Base-by-base conservation (phyloP, 139 green algal genomes). In the Ettlia oleoabundans region DNA sequence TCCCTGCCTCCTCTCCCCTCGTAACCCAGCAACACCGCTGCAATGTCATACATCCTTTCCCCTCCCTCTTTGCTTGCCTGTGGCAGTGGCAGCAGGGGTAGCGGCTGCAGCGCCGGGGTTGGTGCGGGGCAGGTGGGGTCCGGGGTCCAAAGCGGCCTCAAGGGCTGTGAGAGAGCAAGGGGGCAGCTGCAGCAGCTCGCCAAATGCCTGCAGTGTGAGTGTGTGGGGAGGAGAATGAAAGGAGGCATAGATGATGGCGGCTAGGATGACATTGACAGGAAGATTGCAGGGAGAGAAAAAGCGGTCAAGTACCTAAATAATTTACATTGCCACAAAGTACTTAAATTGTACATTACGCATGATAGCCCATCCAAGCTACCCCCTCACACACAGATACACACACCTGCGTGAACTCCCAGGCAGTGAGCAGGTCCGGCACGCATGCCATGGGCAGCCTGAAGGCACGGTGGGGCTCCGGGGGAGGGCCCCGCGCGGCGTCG, bases 81-180 rank as follows among this genome's bases (percentile, higher is more conserved):
- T n/a, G n/a, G n/a, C n/a, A n/a, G n/a, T n/a, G n/a, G n/a, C n/a
- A n/a, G n/a, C n/a, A n/a, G n/a, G n/a, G n/a, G n/a, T n/a, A n/a
- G n/a, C 42, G 38, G 38, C 30, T 13, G 37, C 52, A n/a, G 38
- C 28, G 7, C 3, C 35, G 2, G 52, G 15, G 5, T 21, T 38
- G 0, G 7, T 37, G 55, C 38, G 38, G 51, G 78, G 33, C 53
- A 87, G 80, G 33, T 82, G 69, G 1, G 92, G 91, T 1, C 89
- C 91, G 2, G 93, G 91, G 78, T 81, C 84, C 65, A 97, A 42
- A 0, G 92, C 93, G 2, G 94, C 92, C 64, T 97, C 93, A 32
- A 97, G 80, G 6, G 87, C 79, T 37, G 83, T 81, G 0, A 96
- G 87, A 7, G 90, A 86, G 75, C 94, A 92, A 6, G 92, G 90